Conservation (phyloP, 2,329 filamentous ascomycete genomes). For the Colletotrichum tabaci region DNA sequence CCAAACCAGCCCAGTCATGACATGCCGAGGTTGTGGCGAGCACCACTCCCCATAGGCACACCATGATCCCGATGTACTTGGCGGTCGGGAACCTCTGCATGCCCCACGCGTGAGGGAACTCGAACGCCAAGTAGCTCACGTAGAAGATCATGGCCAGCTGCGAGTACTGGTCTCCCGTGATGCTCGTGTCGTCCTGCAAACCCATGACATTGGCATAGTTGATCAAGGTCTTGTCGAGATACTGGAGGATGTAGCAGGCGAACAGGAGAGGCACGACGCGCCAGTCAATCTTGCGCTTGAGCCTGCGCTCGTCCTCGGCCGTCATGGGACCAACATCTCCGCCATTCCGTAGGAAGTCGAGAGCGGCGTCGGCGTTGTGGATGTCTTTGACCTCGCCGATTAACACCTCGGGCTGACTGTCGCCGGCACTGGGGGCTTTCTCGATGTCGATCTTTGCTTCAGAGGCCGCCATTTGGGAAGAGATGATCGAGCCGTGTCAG, state of each 20-base stretch:
- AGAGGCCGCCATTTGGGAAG: constrained; percentile 16
- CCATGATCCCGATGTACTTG: constrained; percentile 42
- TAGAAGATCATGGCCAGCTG: constrained; percentile 70
- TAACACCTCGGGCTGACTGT: constrained; percentile 17
- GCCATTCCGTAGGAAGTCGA: constrained; percentile 18
- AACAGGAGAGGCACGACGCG: constrained; percentile 44
- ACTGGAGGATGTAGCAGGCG: constrained; percentile 36
- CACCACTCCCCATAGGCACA: constrained; percentile 61
- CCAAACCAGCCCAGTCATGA: constrained; percentile 41
- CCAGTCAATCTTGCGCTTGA: constrained; percentile 44
- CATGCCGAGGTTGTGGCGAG: constrained; percentile 51
- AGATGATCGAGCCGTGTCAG: background rate
- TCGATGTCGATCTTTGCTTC: constrained; percentile 23
- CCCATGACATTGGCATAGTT: constrained; percentile 69
- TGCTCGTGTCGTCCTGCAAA: constrained; percentile 62
- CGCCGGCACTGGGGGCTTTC: background rate
- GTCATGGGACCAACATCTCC: constrained; percentile 19
- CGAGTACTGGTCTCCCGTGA: constrained; percentile 70
- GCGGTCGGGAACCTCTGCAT: constrained; percentile 61
- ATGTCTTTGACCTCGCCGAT: constrained; percentile 28
- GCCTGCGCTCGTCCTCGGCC: constrained; percentile 14
- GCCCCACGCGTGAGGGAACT: constrained; percentile 70
- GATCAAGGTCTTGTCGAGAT: constrained; percentile 38
- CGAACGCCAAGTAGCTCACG: constrained; percentile 73
- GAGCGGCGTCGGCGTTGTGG: constrained; percentile 26